phyloP scores from a whole-genome alignment of 805 yeast species.

The Myxozyma neglecta region DNA sequence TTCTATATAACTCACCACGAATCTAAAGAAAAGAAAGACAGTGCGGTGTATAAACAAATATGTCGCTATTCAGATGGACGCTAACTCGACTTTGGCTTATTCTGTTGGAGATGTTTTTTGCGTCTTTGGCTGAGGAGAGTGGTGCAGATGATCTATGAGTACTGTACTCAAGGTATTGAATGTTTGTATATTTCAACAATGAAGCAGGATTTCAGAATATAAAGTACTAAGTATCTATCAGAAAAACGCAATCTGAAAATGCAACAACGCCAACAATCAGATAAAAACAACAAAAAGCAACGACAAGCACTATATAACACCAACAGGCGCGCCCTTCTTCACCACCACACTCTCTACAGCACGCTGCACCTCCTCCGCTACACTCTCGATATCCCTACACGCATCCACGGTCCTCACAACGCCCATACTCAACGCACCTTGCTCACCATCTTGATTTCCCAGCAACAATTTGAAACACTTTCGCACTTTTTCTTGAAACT shows the following conservation, averaged over 20 bases:
- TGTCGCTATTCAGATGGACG: no score
- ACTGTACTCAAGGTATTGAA: no score
- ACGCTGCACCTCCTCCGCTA: constrained; percentile 1
- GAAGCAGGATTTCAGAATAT: no score
- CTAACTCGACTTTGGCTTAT: no score
- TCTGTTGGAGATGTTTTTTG: no score
- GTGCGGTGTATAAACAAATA: no score
- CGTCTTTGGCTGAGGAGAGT: no score
- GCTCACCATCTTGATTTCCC: background rate
- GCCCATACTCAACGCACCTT: constrained; percentile 13
- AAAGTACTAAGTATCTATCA: no score
- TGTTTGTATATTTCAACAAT: no score
- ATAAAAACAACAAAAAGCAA: background rate
- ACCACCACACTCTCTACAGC: background rate
- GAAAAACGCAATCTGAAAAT: background rate
- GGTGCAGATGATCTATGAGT: no score
- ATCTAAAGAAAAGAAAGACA: no score
- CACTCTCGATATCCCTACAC: constrained; percentile 1
- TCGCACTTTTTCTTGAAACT: constrained; percentile 74
- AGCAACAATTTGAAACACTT: constrained; percentile 47
- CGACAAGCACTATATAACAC: background rate
- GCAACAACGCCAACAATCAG: background rate
- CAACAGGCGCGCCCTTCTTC: background rate
- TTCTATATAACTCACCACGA: no score
- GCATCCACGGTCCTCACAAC: constrained; percentile 22